Evolutionary conservation across 2,329 filamentous ascomycete genomes (phyloP).

Genomic region (Sporothrix dimorphospora): DNA sequence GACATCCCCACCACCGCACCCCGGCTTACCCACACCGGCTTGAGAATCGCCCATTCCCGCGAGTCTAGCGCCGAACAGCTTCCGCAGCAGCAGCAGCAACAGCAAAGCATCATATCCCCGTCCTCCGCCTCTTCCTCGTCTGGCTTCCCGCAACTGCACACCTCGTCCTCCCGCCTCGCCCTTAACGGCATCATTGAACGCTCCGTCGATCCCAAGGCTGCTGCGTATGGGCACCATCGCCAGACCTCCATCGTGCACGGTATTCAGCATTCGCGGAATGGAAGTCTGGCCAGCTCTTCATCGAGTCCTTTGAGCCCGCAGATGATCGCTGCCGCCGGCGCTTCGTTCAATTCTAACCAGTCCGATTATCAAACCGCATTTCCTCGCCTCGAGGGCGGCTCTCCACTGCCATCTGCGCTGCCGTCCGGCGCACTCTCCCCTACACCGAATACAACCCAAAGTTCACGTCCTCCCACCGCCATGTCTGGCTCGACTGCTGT

Average conservation of each 20-base stretch:
- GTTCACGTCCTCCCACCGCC: slow-evolving; percentile 51
- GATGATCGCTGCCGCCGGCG: slow-evolving; percentile 72
- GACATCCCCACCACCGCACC: slow-evolving; percentile 40
- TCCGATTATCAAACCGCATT: slow-evolving; percentile 53
- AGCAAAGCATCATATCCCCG: slow-evolving; percentile 33
- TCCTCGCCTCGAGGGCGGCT: slow-evolving; percentile 52
- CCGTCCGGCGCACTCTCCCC: slow-evolving; percentile 32
- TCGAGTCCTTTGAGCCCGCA: slow-evolving; percentile 87
- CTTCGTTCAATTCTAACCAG: slow-evolving; percentile 56
- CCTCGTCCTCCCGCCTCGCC: slow-evolving; percentile 46
- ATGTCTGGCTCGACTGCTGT: slow-evolving; percentile 49
- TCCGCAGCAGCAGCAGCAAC: slow-evolving; percentile 36
- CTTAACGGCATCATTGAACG: slow-evolving; percentile 54
- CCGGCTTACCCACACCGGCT: slow-evolving; percentile 32
- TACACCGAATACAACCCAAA: background rate
- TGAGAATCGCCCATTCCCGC: slow-evolving; percentile 56
- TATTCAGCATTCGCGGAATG: slow-evolving; percentile 88
- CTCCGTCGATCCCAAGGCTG: slow-evolving; percentile 58
- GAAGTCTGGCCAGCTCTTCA: slow-evolving; percentile 78
- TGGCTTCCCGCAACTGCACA: slow-evolving; percentile 46
- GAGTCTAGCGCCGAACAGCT: slow-evolving; percentile 63
- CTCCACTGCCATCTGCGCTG: slow-evolving; percentile 38
- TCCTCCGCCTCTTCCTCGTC: slow-evolving; percentile 36
- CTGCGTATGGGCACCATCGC: slow-evolving; percentile 81
- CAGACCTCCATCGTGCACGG: slow-evolving; percentile 98